Evolutionary conservation across 345 rosid genomes (phyloP), one percentile per base, ranked within the genome.

Genomic region (Pelargonium nanum): DNA sequence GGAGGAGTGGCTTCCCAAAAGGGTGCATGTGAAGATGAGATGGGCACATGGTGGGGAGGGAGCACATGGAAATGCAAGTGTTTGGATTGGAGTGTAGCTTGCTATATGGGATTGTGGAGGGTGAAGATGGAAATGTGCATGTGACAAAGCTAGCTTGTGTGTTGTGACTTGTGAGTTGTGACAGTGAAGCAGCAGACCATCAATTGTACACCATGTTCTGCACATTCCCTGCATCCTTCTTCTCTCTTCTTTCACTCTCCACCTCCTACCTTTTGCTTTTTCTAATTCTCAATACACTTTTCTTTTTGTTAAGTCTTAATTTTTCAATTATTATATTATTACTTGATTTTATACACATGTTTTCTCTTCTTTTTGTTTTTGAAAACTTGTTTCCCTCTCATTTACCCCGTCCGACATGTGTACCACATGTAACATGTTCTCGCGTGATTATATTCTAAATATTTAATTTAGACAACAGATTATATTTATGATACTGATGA

Each of bases 11-110:
- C 73, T 64, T 74, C 78, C 70, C 66, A 16, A 59, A 66, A 70
- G 85, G 78, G 81, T 63, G 75, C 86, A 84, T 79, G 89, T 81
- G 86, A 81, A 75, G 75, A 70, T 55, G 84, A 74, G 19, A 79
- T 72, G 83, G 85, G 72, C 75, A 69, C 70, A 77, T 66, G 80
- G 62, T 40, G 57, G 61, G 60, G 63, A 45, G 60, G 53, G 12
- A n/a, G 22, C 32, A 19, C 2, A 6, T n/a, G 22, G 54, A 60
- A 16, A 26, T 25, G 60, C 40, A 57, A 13, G 2, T 57, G 48
- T 20, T 30, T 26, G 21, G 19, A 48, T 60, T 55, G 70, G 54
- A 44, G 53, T 26, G 52, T 55, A 58, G 66, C 68, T 44, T 30
- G 19, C 44, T 32, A 13, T 6, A 20, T 28, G 26, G 57, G n/a